Conservation (phyloP, 1,284 basidiomycete genomes). For the Singerocomus inundabilis region DNA sequence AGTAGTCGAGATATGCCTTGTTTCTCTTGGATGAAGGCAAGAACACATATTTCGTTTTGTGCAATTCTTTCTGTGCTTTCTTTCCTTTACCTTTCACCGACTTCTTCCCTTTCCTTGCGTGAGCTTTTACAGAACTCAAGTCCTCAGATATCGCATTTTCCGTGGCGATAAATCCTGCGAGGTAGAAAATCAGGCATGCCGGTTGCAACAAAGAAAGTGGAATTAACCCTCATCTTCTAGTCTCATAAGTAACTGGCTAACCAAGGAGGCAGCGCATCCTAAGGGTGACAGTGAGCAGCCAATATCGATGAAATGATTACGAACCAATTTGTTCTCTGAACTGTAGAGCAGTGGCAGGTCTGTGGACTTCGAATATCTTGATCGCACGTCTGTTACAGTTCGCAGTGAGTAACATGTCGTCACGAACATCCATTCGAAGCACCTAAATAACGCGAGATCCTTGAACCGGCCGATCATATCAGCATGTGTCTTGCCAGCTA, state of each 20-base stretch:
- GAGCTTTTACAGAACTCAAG: conserved; percentile 46
- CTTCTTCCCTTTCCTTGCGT: conserved; percentile 40
- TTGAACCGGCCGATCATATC: conserved; percentile 61
- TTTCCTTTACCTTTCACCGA: conserved; percentile 44
- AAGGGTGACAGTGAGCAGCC: conserved; percentile 7
- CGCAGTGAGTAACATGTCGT: neutral
- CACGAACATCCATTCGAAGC: neutral
- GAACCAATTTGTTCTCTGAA: conserved; percentile 63
- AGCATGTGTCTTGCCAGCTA: conserved; percentile 55
- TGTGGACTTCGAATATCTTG: conserved; percentile 59
- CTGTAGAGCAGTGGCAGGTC: conserved; percentile 45
- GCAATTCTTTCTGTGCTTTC: conserved; percentile 51
- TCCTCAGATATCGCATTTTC: conserved; percentile 50
- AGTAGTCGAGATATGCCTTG: conserved; percentile 61
- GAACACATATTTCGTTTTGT: conserved; percentile 59
- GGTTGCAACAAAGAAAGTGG: neutral
- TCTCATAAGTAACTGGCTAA: conserved; percentile 61
- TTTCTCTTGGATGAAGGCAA: conserved; percentile 45
- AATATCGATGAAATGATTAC: conserved; percentile 16
- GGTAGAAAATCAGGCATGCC: conserved; percentile 6
- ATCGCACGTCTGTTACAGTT: conserved; percentile 58
- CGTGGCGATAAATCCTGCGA: conserved; percentile 58
- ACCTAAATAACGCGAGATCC: conserved; percentile 71
- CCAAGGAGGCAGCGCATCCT: conserved; percentile 57
- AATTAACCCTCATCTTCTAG: conserved; percentile 65